Evolutionary conservation across 257 asterid genomes (phyloP), one percentile per base, ranked within the genome.

Genomic region (Mitragyna speciosa): DNA sequence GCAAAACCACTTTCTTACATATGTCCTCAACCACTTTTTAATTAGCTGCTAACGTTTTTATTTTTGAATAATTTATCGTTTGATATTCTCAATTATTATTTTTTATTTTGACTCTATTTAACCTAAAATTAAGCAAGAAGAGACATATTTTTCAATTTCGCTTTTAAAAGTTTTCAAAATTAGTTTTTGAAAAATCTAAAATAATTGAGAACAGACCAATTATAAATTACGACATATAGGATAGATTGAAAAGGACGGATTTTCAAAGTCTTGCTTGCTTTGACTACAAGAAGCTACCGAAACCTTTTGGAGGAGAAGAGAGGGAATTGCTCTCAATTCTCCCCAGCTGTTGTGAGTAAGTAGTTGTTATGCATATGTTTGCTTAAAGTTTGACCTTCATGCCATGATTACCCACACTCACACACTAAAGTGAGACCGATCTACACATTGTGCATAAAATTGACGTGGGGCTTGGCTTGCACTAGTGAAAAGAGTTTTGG

Each of bases 401-500:
- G 85, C 45, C 75, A 89, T 88, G 88, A 87, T 85, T 79, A 84
- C 69, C 39, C 65, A 82, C 39, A 73, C n/a, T 17, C 45, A 72
- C 64, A 70, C 59, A 78, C 45, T 20, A 26, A 45, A 33, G 41
- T 12, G 28, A 43, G 56, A 41, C 26, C 63, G 43, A 19, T 22
- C 0, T 28, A 31, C 80, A 76, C 0, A 24, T 64, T 75, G 80
- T 64, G 81, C 78, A 83, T 76, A 84, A 86, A 87, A 89, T 84
- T 77, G 73, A 69, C 61, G 91, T 86, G 90, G 89, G 87, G 87
- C 75, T 85, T 87, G 80, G 76, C 86, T 85, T 89, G 90, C 90
- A 85, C 87, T 75, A 84, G 85, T 81, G 89, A 82, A 86, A 89
- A 89, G 89, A 79, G 73, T 70, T 82, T 82, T 88, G 94, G 90